Percentiles rank a stretch among this genome's conserved stretches.
Evolutionary conservation across 1,284 basidiomycete genomes (phyloP).

Genomic region (Moesziomyces sp.): DNA sequence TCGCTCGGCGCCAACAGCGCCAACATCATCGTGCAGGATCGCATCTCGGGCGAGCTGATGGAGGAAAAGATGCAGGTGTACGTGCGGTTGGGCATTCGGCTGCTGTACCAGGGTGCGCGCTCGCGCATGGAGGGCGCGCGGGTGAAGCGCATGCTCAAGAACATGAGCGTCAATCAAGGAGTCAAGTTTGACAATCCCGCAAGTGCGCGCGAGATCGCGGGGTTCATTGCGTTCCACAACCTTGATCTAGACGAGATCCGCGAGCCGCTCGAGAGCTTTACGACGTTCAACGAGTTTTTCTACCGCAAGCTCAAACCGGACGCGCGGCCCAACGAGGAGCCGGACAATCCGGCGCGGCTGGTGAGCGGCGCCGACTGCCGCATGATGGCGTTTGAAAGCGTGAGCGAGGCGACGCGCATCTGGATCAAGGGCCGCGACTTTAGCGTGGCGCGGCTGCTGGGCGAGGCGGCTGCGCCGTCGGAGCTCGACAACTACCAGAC

Average conservation of each 20-base stretch:
- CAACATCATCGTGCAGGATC: conserved; percentile 78
- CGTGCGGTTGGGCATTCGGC: conserved; percentile 87
- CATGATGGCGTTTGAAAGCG: conserved; percentile 89
- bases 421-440: conserved; percentile 99
- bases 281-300: conserved; percentile 89
- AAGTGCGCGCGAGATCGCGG: conserved; percentile 83
- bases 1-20: conserved; percentile 89
- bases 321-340: conserved; percentile 81
- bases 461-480: conserved; percentile 67
- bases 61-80: conserved; percentile 99
- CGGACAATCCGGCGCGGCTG: conserved; percentile 79
- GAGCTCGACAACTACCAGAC: conserved; percentile 77
- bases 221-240: conserved; percentile 90
- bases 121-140: conserved; percentile 89
- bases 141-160: conserved; percentile 83
- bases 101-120: conserved; percentile 90
- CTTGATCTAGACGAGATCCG: conserved; percentile 84
- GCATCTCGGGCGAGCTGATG: conserved; percentile 86
- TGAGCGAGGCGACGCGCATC: conserved; percentile 83
- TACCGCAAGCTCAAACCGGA: conserved; percentile 87
- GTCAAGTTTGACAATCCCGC: conserved; percentile 88
- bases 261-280: conserved; percentile 84
- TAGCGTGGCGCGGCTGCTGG: conserved; percentile 80
- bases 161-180: conserved; percentile 92
- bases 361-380: conserved; percentile 93